Base-by-base conservation (phyloP, 768 basidiomycete species). In the Psilocybe azurescens region DNA sequence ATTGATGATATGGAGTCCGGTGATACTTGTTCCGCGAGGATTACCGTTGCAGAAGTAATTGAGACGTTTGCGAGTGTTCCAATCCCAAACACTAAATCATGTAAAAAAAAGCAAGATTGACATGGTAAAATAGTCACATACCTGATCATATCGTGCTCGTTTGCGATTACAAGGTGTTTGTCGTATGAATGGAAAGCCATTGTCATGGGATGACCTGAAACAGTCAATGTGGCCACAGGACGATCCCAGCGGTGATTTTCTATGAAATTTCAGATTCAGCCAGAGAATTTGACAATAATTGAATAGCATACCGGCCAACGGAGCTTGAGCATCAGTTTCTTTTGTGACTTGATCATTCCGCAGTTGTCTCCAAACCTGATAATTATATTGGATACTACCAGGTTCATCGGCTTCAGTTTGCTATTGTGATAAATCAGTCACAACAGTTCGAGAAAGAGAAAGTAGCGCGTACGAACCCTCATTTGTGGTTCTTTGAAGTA, bases 401-500 rank as follows among this genome's bases (percentile, higher is more conserved):
- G 97, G 95, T 73, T 99, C 97, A 71, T 99, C 96, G 2, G 89
- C 89, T 72, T 99, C 97, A 6, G 93, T 87, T 87, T 94, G 91
- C 96, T 96, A 68, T 2, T 55, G 33, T 64, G 28, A 53, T 2
- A 33, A 60, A 14, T 44, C 2, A 46, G 57, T 8, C 53, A 52
- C 13, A 58, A 51, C 14, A 28, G 9, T 10, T 5, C 16, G 9
- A 47, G n/a, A 38, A 13, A 6, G 46, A 33, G 54, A 61, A 36
- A 30, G n/a, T 2, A 32, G 8, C 16, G 4, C 3, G 30, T 20
- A 68, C 87, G 69, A 72, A 97, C 95, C 82, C 94, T 89, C 97
- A 99, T 99, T 74, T 99, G 97, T 3, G 97, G 95, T 73, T 98
- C 96, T 64, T 91, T 95, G 79, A 98, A 99, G 73, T 99, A 99